phyloP scores from a whole-genome alignment of 306 rosid species.

The Sechiopsis laciniata region DNA sequence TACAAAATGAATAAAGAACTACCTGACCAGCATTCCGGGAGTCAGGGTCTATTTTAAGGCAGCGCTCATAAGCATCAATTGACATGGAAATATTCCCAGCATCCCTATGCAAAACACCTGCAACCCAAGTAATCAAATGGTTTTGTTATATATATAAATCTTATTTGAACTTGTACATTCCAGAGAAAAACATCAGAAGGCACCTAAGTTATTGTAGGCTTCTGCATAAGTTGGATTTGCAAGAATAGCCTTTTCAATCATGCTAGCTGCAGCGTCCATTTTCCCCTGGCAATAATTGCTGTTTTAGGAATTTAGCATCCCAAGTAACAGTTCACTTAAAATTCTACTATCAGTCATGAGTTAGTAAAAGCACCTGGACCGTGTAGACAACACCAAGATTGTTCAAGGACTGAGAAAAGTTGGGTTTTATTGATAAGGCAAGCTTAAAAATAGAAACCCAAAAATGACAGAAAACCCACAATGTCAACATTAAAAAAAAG shows the following conservation, averaged over 20 bases:
- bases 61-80: conserved; percentile 86
- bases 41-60: conserved; percentile 93
- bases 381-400: conserved; percentile 98
- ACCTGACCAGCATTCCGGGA: conserved; percentile 99
- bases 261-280: conserved; percentile 96
- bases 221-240: conserved; percentile 98
- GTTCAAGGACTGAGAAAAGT: conserved; percentile 93
- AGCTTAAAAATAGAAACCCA: conserved; percentile 45
- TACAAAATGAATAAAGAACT: conserved; percentile 18
- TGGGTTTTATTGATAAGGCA: conserved; percentile 88
- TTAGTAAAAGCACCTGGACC: conserved; percentile 63
- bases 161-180: too few relatives aligned
- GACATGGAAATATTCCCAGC: conserved; percentile 82
- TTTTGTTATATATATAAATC: too few relatives aligned
- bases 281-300: conserved; percentile 65
- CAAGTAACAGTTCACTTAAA: conserved; percentile 21
- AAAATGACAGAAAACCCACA: conserved; percentile 1
- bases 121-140: conserved; percentile 9
- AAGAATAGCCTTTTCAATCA: conserved; percentile 95
- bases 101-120: conserved; percentile 95
- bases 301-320: conserved; percentile 23
- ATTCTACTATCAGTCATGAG: conserved; percentile 21
- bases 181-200: conserved; percentile 16
- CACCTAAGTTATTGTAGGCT: conserved; percentile 96
- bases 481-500: conserved; percentile 19